Evolutionary conservation across 192 early-diverging fungal genomes (phyloP).

Genomic region (Dissophora globulifera): DNA sequence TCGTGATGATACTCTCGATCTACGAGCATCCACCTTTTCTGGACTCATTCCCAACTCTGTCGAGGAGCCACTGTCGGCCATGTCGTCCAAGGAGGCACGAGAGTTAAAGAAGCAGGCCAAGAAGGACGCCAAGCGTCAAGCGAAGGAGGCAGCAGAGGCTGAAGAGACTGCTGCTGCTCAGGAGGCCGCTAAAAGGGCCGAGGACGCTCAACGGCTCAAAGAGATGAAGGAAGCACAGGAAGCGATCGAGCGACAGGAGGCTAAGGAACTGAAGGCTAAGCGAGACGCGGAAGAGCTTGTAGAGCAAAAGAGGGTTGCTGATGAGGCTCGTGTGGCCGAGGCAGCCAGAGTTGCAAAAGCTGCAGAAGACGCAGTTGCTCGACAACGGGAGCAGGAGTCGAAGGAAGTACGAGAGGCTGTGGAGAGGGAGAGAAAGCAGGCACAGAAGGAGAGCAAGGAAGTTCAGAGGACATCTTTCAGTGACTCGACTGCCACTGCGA

Average conservation of each 20-base stretch:
- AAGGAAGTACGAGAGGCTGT: conserved; percentile 27
- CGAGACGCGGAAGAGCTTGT: conserved; percentile 19
- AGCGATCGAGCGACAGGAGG: conserved; percentile 39
- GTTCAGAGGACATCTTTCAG: not conserved
- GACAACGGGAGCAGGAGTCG: conserved; percentile 16
- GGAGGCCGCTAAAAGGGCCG: conserved; percentile 27
- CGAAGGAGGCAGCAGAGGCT: conserved; percentile 41
- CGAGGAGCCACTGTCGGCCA: conserved; percentile 1
- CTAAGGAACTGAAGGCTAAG: conserved; percentile 24
- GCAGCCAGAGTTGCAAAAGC: conserved; percentile 8
- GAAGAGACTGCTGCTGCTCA: conserved; percentile 24
- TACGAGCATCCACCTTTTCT: too few relatives aligned
- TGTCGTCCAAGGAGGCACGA: conserved; percentile 33
- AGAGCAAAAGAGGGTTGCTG: conserved; percentile 21
- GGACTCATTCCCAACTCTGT: not conserved
- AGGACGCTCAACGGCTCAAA: conserved; percentile 13
- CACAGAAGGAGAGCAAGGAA: not conserved
- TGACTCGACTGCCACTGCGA: not conserved
- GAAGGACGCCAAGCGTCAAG: conserved; percentile 48
- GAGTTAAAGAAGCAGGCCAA: conserved; percentile 48
- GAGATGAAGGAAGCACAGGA: conserved; percentile 36
- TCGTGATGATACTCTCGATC: too few relatives aligned
- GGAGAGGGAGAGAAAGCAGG: conserved; percentile 10
- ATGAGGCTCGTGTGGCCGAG: conserved; percentile 27
- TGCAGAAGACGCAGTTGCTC: conserved; percentile 19